Evolutionary conservation across 139 green algal species (phyloP), one percentile per base, ranked within the genome.

Genomic region (Raphidocelis subcapitata): DNA sequence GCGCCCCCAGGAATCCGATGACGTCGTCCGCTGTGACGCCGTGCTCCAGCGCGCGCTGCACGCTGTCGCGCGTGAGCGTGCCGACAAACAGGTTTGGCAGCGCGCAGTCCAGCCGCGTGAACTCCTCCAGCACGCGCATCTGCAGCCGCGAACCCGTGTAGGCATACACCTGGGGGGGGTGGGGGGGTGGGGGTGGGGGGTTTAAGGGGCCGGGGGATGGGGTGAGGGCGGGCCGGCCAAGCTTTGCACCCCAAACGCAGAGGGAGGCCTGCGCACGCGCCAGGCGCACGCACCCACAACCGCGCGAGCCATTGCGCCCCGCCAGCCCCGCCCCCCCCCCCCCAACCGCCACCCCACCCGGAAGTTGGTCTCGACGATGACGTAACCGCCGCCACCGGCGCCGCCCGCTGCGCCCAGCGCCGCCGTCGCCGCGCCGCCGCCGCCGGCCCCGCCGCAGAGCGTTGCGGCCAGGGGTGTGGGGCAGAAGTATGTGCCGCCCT

Each of bases 71-170:
- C 2, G 87, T 95, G 35, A 98, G 78, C 24, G 77, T 87, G 63
- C 92, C 92, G 32, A 98, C 90, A 82, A 92, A 94, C 66, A 96
- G 81, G 82, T 97, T 97, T 67, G 93, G 93, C 73, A 97, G 90
- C 35, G 90, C 52, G 37, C 80, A 90, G 66, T 98, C 93, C n/a
- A 77, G 84, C 36, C 81, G 80, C 46, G 85, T 79, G 67, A 98
- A 93, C 41, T 92, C 79, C 56, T 85, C 60, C 62, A 98, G 77
- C 24, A 97, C 81, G 12, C 89, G 82, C 2, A 79, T 65, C 72
- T 91, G 84, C 15, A 95, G 55, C 5, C 77, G 46, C 1, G 84
- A 94, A 28, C 74, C 79, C 2, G 90, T 95, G 81, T 97, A 94
- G 0, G 91, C 92, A 67, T 97, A 95, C 73, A 96, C 84, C 89